These are phyloP conservation scores for Persicaria maculosa DNA, from an alignment of 148 eudicot genomes.

Conservation along the genomic window DNA sequence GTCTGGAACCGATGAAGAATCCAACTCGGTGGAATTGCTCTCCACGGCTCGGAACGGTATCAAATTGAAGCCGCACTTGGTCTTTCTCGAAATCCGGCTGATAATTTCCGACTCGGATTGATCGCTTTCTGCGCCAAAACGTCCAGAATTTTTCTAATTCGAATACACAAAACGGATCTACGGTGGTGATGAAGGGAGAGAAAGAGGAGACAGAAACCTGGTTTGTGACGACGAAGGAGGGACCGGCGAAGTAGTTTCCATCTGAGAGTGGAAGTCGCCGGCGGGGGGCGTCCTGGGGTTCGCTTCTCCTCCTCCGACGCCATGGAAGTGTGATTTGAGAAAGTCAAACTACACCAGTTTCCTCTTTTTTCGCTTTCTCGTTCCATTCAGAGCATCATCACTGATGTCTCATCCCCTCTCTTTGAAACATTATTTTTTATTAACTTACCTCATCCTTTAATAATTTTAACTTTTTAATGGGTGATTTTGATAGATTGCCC, in stretches of 20 bases:
- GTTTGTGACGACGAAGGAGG: constrained; percentile 31
- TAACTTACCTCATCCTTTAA: too few species aligned
- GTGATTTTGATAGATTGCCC: too few species aligned
- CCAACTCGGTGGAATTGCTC: constrained; percentile 12
- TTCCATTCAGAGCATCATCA: too few species aligned
- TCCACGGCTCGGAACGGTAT: constrained; percentile 42
- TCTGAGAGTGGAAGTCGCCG: constrained; percentile 39
- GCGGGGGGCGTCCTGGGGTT: background rate
- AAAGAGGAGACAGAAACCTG: constrained; percentile 13
- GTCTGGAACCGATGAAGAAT: constrained; percentile 14
- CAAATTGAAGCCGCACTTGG: constrained; percentile 52
- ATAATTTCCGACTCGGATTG: constrained; percentile 17
- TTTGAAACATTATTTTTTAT: too few species aligned
- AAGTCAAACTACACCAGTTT: background rate
- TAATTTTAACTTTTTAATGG: too few species aligned
- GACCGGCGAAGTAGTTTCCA: constrained; percentile 68
- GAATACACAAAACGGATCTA: background rate
- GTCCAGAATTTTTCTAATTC: background rate
- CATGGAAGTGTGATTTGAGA: background rate
- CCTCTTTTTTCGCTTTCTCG: too few species aligned
- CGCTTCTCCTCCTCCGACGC: constrained; percentile 12
- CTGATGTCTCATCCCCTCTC: too few species aligned
- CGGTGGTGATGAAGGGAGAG: background rate
- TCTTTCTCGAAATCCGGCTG: constrained; percentile 47
- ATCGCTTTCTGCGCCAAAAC: background rate